A percentile compares a stretch with the other conserved stretches of the same genome.
These are phyloP conservation scores for Cucumis melo DNA, from an alignment of 306 rosid species.

Conservation along the genomic window DNA sequence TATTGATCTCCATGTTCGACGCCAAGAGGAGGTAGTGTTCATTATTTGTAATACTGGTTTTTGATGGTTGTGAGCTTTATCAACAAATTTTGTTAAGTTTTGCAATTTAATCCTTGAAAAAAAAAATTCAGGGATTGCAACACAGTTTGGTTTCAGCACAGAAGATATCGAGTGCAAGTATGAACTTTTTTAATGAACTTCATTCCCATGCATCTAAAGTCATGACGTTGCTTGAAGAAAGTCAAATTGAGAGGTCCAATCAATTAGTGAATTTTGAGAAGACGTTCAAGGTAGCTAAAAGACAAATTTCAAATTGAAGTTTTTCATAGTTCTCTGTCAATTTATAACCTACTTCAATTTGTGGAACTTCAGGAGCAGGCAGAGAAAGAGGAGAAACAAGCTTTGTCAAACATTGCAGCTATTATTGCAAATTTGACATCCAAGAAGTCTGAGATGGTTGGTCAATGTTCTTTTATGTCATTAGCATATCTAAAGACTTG, in stretches of 20 bases:
- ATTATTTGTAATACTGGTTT: background rate
- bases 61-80: background rate
- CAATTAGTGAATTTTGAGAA: constrained; percentile 53
- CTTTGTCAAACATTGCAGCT: constrained; percentile 46
- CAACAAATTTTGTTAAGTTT: background rate
- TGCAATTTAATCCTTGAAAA: background rate
- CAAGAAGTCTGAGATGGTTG: constrained; percentile 48
- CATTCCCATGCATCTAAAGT: constrained; percentile 42
- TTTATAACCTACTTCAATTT: background rate
- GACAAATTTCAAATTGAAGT: background rate
- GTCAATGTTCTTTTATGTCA: constrained; percentile 8
- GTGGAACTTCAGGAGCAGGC: constrained; percentile 69
- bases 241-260: constrained; percentile 34
- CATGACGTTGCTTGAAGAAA: constrained; percentile 43
- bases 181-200: constrained; percentile 43
- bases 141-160: constrained; percentile 44
- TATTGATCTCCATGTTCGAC: constrained; percentile 40
- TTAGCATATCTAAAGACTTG: too few species aligned
- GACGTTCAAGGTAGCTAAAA: constrained; percentile 54
- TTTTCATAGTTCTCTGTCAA: background rate
- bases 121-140: constrained; percentile 45
- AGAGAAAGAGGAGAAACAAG: constrained; percentile 52
- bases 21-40: constrained; percentile 51
- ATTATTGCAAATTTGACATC: constrained; percentile 51
- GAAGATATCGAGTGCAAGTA: constrained; percentile 51